Evolutionary conservation across 805 yeast genomes (phyloP).

Genomic region (Starmerella roubikii): DNA sequence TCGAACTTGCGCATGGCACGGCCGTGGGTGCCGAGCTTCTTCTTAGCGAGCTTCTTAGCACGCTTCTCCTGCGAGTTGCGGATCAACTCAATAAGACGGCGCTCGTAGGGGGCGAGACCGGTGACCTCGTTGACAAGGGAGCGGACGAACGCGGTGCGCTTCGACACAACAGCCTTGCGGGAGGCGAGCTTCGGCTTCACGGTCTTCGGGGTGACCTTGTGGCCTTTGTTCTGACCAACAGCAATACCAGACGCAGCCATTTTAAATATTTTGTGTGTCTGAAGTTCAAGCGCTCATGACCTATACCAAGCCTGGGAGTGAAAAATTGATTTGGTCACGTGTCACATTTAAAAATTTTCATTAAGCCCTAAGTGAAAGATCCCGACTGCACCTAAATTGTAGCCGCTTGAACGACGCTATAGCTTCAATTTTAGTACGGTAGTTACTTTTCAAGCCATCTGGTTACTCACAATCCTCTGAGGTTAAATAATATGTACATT

Average conservation of each 20-base stretch:
- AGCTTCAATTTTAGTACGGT: no score
- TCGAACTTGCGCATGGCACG: slow-evolving; percentile 99
- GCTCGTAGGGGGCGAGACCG: slow-evolving; percentile 99
- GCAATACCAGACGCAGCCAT: slow-evolving; percentile 54
- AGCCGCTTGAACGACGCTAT: no score
- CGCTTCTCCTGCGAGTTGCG: slow-evolving; percentile 99
- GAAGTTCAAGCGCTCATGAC: not conserved
- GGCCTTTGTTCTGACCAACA: slow-evolving; percentile 99
- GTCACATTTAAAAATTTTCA: no score
- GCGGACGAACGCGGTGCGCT: slow-evolving; percentile 94
- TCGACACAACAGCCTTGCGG: slow-evolving; percentile 93
- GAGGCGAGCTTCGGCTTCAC: slow-evolving; percentile 79
- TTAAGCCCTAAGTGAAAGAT: slow-evolving; percentile 1
- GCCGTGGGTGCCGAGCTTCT: slow-evolving; percentile 97
- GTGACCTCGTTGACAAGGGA: slow-evolving; percentile 90
- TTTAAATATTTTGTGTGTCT: slow-evolving; percentile 7
- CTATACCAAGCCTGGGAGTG: slow-evolving; percentile 9
- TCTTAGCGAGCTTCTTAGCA: slow-evolving; percentile 99
- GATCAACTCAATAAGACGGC: slow-evolving; percentile 97
- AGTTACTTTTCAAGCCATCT: no score
- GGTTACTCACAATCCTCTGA: no score
- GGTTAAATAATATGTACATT: not conserved
- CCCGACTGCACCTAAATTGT: not conserved
- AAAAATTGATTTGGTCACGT: no score
- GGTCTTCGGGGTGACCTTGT: slow-evolving; percentile 78